These are phyloP conservation scores for Salix viminalis DNA, from an alignment of 345 rosid genomes.

Conservation along the genomic window DNA sequence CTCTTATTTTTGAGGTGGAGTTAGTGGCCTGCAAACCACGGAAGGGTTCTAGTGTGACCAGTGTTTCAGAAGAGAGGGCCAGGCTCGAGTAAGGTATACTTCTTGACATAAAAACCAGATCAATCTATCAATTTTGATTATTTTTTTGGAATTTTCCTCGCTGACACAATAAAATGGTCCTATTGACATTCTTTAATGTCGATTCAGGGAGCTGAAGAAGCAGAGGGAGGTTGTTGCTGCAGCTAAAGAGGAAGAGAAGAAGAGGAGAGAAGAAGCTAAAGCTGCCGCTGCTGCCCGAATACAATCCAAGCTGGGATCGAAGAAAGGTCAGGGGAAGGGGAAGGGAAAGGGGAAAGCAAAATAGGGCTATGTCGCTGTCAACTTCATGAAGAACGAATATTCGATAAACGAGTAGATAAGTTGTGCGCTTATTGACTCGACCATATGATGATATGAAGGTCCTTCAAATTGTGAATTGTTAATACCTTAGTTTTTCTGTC, in stretches of 20 bases:
- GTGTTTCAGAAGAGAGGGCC: constrained; percentile 77
- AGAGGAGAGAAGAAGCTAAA: constrained; percentile 86
- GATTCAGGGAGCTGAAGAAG: constrained; percentile 81
- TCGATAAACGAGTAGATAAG: background rate
- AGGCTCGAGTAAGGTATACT: constrained; percentile 72
- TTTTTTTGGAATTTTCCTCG: background rate
- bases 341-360: constrained; percentile 85
- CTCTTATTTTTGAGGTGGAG: constrained; percentile 86
- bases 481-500: background rate
- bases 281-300: constrained; percentile 89
- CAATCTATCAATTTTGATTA: background rate
- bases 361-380: constrained; percentile 6
- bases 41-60: constrained; percentile 65
- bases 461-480: background rate
- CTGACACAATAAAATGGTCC: background rate
- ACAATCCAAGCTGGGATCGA: constrained; percentile 81
- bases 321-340: constrained; percentile 81
- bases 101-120: background rate
- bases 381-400: background rate
- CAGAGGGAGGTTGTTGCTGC: constrained; percentile 81
- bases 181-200: background rate
- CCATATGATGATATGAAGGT: background rate
- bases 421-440: background rate
- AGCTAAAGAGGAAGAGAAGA: constrained; percentile 74
- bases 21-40: constrained; percentile 68